A percentile compares a stretch with the other conserved stretches of the same genome.
Conservation (phyloP, 139 green algal species). For the Tetradesmus lagerheimii region DNA sequence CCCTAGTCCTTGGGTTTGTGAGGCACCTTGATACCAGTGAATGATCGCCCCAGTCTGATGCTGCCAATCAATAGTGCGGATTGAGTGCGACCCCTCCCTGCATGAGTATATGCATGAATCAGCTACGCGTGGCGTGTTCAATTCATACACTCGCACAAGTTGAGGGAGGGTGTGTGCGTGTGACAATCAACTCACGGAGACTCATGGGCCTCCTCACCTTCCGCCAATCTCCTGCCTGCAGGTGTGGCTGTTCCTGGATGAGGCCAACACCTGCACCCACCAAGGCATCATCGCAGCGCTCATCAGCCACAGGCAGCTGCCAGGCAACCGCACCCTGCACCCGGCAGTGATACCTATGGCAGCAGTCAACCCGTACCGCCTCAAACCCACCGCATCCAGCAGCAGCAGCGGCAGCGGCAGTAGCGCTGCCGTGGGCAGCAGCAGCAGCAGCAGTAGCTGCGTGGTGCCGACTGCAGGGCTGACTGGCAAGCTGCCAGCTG, state of each 20-base stretch:
- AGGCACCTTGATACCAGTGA: too few species aligned
- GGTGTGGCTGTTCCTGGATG: slow-evolving; percentile 52
- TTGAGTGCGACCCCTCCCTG: too few species aligned
- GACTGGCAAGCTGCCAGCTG: slow-evolving; percentile 1
- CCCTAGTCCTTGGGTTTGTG: too few species aligned
- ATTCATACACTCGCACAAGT: too few species aligned
- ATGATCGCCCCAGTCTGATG: too few species aligned
- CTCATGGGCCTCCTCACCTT: too few species aligned
- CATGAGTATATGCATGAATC: too few species aligned
- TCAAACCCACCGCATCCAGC: not conserved
- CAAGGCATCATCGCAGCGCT: slow-evolving; percentile 29
- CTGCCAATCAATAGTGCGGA: too few species aligned
- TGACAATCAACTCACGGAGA: too few species aligned
- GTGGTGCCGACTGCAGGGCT: slow-evolving; percentile 26
- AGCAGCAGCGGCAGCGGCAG: not conserved
- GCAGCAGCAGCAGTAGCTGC: not conserved
- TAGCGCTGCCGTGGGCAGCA: not conserved
- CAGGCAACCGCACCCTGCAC: not conserved
- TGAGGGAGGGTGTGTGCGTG: too few species aligned
- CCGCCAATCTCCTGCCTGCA: not conserved
- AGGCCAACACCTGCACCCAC: slow-evolving; percentile 46
- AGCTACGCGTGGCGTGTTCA: too few species aligned
- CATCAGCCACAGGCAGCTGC: slow-evolving; percentile 34
- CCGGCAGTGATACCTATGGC: slow-evolving; percentile 37
- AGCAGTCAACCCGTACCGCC: slow-evolving; percentile 53